Evolutionary conservation across 371 early-diverging fungal genomes (phyloP).

Genomic region (Mucor sp.): DNA sequence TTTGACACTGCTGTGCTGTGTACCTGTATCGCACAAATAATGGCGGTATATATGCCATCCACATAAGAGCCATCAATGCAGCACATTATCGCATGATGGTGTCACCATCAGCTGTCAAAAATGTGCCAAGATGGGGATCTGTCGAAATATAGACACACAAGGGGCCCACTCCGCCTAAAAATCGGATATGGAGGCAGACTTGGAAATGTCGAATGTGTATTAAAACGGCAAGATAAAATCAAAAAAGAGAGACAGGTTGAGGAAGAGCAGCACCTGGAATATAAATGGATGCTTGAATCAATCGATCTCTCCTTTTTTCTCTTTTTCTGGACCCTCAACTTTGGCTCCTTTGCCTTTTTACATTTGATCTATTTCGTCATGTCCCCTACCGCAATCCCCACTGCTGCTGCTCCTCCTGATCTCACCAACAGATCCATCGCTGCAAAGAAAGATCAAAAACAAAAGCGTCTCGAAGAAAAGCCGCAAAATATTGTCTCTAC

Average conservation of each 20-base stretch:
- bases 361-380: background rate
- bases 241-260: background rate
- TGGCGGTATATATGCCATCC: background rate
- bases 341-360: background rate
- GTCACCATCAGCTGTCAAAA: background rate
- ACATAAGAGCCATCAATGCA: background rate
- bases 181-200: background rate
- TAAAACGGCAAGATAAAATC: background rate
- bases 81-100: background rate
- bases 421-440: background rate
- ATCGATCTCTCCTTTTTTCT: background rate
- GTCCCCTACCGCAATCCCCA: background rate
- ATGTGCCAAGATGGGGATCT: background rate
- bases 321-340: background rate
- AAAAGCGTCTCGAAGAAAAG: background rate
- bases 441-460: background rate
- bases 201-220: background rate
- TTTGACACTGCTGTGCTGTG: background rate
- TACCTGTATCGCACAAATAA: background rate
- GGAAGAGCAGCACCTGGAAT: background rate
- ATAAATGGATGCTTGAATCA: background rate
- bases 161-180: background rate
- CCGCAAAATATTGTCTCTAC: slow-evolving; percentile 29
- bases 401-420: background rate
- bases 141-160: background rate